Evolutionary conservation across 2,329 filamentous ascomycete species (phyloP).

Genomic region (Fusarium globosum): DNA sequence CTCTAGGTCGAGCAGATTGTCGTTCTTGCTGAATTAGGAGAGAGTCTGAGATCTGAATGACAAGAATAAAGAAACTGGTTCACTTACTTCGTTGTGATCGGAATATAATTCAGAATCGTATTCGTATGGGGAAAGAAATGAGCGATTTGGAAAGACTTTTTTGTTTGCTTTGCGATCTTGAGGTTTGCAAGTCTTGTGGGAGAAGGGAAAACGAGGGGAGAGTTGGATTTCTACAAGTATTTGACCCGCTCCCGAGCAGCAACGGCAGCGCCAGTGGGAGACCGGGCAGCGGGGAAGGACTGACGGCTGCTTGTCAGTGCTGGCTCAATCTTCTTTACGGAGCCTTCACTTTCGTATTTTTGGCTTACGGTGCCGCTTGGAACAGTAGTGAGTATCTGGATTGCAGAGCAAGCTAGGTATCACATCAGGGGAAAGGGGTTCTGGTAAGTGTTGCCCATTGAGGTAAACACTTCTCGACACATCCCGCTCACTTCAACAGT

Average conservation of each 20-base stretch:
- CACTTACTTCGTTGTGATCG: not conserved
- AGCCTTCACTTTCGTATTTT: no score
- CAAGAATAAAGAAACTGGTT: not conserved
- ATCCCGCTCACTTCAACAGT: accelerated
- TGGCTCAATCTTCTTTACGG: not conserved
- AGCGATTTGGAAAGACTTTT: no score
- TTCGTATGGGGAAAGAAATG: no score
- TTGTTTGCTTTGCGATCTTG: no score
- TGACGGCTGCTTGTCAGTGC: not conserved
- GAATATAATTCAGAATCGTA: no score
- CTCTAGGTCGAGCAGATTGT: no score
- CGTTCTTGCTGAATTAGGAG: not conserved
- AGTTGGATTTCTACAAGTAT: no score
- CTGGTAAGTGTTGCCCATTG: not conserved
- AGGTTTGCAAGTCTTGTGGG: not conserved
- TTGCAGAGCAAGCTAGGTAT: accelerated
- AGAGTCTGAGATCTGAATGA: no score
- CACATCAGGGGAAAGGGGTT: no score
- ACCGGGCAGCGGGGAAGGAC: not conserved
- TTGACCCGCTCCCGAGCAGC: not conserved
- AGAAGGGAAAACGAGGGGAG: not conserved
- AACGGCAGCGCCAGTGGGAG: not conserved
- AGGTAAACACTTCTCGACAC: accelerated
- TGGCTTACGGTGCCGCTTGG: not conserved
- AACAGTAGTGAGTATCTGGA: not conserved